Base-by-base conservation (phyloP, 73 alveolate genomes). In the Stentor coeruleus region DNA sequence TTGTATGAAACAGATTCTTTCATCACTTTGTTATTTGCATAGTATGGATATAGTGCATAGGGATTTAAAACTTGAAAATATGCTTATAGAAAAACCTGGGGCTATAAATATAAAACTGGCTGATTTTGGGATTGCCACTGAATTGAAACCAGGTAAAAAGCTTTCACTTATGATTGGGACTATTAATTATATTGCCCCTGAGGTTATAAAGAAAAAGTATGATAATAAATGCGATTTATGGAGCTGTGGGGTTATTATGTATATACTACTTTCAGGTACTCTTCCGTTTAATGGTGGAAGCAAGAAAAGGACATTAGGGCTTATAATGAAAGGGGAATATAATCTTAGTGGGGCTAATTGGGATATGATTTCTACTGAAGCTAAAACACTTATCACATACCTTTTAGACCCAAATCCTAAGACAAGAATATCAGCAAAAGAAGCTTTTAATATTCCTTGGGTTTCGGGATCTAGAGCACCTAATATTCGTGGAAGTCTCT, bases 191-290 rank as follows among this genome's bases (percentile, higher is more conserved):
- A 91, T 91, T 81, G 97, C 96, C 33, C 97, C 97, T 0, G 97
- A 91, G 89, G 97, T 91, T 39, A 72, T 91, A 59, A 60, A 58
- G 74, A 84, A 89, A 83, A 85, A 89, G 72, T 91, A 91, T 58
- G 82, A 91, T 82, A 92, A 91, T 85, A 91, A 90, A 90, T 91
- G 97, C 73, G 97, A 91, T 86, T 84, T 91, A 14, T 91, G 97
- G 96, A 80, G 94, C 1, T 88, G 96, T 85, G 97, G 97, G 3
- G 96, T 91, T 3, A 91, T 91, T n/a, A 66, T 91, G 77, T 91
- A 91, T 82, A 82, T 86, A 35, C 42, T 91, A 58, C 86, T 91
- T 76, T 76, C 86, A 39, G 97, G 97, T 15, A 84, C 60, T 59
- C 89, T 82, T 86, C 97, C 97, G 26, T 91, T 91, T 83, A 38